These are phyloP conservation scores for Malassezia japonica DNA, from an alignment of 1,284 basidiomycete genomes.

Conservation along the genomic window DNA sequence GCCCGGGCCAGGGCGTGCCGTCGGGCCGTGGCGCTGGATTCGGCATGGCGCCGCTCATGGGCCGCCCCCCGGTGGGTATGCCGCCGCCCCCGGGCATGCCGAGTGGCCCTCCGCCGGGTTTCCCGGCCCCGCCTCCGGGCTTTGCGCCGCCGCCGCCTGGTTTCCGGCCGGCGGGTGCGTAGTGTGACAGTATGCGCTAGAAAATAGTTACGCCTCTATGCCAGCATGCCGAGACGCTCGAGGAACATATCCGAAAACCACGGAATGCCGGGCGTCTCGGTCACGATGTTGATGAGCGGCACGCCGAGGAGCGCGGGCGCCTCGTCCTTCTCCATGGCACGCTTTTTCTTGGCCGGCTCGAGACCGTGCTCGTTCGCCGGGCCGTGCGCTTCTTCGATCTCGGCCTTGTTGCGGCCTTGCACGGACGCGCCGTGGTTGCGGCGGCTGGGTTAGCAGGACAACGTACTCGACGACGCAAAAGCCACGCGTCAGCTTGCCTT, in stretches of 20 bases:
- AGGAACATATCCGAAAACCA: constrained; percentile 34
- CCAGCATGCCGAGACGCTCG: constrained; percentile 18
- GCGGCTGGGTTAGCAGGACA: neutral
- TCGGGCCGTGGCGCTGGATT: constrained; percentile 95
- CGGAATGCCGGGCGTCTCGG: constrained; percentile 24
- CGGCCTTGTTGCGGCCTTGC: constrained; percentile 17
- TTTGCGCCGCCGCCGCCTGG: constrained; percentile 33
- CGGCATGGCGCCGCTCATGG: constrained; percentile 60
- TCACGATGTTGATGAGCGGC: constrained; percentile 23
- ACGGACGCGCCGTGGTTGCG: constrained; percentile 14
- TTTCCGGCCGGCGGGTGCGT: constrained; percentile 17
- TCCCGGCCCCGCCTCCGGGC: constrained; percentile 32
- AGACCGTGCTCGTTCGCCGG: constrained; percentile 16
- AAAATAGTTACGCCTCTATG: no score
- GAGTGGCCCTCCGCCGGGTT: constrained; percentile 22
- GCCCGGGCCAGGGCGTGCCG: constrained; percentile 86
- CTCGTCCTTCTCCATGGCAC: neutral
- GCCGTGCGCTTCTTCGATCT: constrained; percentile 21
- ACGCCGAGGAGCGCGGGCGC: constrained; percentile 8
- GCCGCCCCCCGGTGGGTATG: constrained; percentile 55
- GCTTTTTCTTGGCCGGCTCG: neutral
- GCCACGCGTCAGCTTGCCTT: constrained; percentile 34
- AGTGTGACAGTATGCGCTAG: no score
- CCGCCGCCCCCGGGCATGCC: constrained; percentile 49
- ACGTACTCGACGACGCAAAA: constrained; percentile 34